phyloP scores from a whole-genome alignment of 306 rosid species.

The Cyclanthera cordifolia region DNA sequence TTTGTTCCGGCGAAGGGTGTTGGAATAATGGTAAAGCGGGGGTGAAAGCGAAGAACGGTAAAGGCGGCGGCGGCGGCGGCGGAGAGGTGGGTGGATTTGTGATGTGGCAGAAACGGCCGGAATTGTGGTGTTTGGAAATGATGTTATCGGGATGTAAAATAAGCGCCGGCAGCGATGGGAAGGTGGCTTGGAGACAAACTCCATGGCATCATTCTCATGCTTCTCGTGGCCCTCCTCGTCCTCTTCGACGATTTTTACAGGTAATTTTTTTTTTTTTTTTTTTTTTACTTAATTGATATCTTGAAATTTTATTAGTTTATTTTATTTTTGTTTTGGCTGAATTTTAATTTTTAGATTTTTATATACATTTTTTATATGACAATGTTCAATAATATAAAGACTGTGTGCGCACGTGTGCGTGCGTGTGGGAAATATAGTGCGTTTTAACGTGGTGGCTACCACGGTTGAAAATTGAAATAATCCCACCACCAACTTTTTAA shows the following conservation, averaged over 20 bases:
- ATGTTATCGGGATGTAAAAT: constrained; percentile 71
- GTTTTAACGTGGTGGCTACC: constrained; percentile 2
- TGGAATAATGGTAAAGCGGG: constrained; percentile 25
- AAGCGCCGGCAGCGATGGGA: constrained; percentile 89
- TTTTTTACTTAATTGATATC: no score
- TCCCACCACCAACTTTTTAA: background rate
- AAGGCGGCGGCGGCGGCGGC: constrained; percentile 14
- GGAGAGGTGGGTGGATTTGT: constrained; percentile 90
- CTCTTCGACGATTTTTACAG: constrained; percentile 77
- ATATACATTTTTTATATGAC: no score
- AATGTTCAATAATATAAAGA: no score
- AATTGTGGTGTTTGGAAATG: constrained; percentile 80
- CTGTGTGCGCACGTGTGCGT: no score
- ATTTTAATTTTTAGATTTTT: no score
- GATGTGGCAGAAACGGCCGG: constrained; percentile 80
- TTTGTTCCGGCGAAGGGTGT: constrained; percentile 42
- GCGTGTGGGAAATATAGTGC: background rate
- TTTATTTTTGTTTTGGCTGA: no score
- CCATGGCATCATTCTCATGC: constrained; percentile 99
- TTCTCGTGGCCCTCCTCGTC: constrained; percentile 90
- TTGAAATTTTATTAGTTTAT: no score
- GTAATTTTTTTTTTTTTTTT: constrained; percentile 13
- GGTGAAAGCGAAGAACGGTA: constrained; percentile 38
- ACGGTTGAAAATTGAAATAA: background rate
- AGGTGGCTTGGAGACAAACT: constrained; percentile 90